These are phyloP conservation scores for Sporothrix protearum DNA, from an alignment of 2,329 filamentous ascomycete genomes.

Conservation along the genomic window DNA sequence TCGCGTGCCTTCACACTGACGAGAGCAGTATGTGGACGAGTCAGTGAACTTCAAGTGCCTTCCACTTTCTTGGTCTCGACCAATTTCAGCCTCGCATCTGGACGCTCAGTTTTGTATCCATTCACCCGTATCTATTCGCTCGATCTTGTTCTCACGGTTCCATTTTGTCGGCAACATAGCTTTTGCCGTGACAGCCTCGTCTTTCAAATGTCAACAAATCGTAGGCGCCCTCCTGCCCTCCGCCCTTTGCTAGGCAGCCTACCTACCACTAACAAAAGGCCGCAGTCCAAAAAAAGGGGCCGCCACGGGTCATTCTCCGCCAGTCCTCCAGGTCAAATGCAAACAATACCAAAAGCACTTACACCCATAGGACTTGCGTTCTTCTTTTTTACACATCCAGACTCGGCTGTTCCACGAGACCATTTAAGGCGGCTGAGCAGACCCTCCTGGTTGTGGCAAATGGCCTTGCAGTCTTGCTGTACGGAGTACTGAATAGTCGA, in stretches of 20 bases:
- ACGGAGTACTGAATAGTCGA: too few species aligned
- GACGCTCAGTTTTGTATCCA: not conserved
- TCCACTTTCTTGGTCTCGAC: not conserved
- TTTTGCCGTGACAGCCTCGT: not conserved
- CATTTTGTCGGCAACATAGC: too few species aligned
- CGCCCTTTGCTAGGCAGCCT: not conserved
- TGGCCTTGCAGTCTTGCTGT: not conserved
- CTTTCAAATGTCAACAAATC: not conserved
- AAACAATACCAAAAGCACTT: too few species aligned
- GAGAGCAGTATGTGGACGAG: not conserved
- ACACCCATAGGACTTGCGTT: not conserved
- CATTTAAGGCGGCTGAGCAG: not conserved
- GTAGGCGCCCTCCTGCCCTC: not conserved
- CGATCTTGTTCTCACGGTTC: too few species aligned
- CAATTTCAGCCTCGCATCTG: not conserved
- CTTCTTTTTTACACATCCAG: not conserved
- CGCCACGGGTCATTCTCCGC: slow-evolving; percentile 1
- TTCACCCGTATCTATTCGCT: not conserved
- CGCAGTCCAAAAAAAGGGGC: slow-evolving; percentile 6
- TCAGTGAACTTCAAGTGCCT: not conserved
- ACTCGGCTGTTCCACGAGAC: not conserved
- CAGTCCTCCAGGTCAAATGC: too few species aligned
- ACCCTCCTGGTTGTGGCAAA: not conserved
- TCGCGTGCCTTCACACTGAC: not conserved
- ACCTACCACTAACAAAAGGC: not conserved